Evolutionary conservation across 2,329 filamentous ascomycete genomes (phyloP), one percentile per base, ranked within the genome.

Genomic region (Mycosphaerella sp.): DNA sequence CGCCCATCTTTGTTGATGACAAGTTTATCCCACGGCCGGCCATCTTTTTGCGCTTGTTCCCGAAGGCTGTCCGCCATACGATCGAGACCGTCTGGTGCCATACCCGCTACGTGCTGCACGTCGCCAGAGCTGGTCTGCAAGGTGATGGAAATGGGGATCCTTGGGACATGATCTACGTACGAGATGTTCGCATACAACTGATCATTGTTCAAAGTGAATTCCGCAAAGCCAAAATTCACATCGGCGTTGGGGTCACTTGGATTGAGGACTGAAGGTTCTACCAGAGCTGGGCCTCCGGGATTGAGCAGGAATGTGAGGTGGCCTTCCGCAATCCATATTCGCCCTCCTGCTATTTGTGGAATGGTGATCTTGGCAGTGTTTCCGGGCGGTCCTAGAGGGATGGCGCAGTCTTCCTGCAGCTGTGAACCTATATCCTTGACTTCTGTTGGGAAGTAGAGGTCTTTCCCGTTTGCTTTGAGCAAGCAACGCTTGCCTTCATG

Each of bases 11-110:
- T 60, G 34, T 62, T 66, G 43, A 80, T 71, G 42, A 81, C 71
- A 36, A 87, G 74, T 59, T 80, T 75, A 58, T 82, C 76, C 85
- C 85, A 89, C 0, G 79, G 79, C 43, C 73, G 68, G 1, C 77
- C 74, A 59, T 88, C 85, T 21, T 65, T 68, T 4, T 63, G 55
- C 2, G 79, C 69, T 65, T 88, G 85, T 9, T 72, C 71, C 21
- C 68, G 68, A 16, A 89, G 69, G 1, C 70, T 76, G 1, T 72
- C 68, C 52, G 79, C 80, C 35, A 88, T 69, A 18, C 65, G 70
- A 44, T 78, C 73, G 3, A 87, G 71, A 1, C 83, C 84, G 58
- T 81, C 70, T 0, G 75, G 58, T 0, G 74, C 66, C 71, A 86
- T 80, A 1, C 85, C 85, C 71, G 65, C 85, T 84, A 70, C 68